phyloP scores from a whole-genome alignment of 2,329 filamentous ascomycete genomes.

The Lecanicillium sp. region DNA sequence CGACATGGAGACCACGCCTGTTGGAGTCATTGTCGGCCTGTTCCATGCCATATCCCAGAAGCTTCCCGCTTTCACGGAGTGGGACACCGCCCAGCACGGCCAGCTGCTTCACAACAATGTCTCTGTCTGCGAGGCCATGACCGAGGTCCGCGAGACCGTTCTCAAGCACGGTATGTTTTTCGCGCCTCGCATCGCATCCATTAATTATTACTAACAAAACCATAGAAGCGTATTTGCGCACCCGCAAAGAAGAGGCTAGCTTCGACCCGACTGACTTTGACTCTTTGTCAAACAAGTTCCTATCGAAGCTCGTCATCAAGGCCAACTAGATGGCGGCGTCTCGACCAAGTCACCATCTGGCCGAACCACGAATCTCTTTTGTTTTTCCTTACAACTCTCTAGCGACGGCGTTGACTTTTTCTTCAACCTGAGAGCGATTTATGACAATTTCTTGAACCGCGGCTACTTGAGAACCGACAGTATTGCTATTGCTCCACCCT shows the following conservation, averaged over 20 bases:
- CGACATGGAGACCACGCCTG: slow-evolving; percentile 94
- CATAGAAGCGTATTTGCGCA: slow-evolving; percentile 78
- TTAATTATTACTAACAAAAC: slow-evolving; percentile 18
- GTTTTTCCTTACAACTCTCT: slow-evolving; percentile 24
- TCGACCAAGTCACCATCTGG: not conserved
- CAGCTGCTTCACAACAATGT: slow-evolving; percentile 85
- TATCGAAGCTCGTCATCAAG: slow-evolving; percentile 92
- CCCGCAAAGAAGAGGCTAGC: slow-evolving; percentile 63
- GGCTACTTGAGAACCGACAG: slow-evolving; percentile 13
- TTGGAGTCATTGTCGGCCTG: slow-evolving; percentile 91
- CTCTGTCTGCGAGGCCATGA: slow-evolving; percentile 92
- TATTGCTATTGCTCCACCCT: slow-evolving; percentile 25
- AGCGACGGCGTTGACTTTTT: slow-evolving; percentile 12
- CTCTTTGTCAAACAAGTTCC: slow-evolving; percentile 92
- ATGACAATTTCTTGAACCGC: slow-evolving; percentile 11
- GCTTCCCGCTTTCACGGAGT: slow-evolving; percentile 84
- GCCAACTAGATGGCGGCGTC: slow-evolving; percentile 57
- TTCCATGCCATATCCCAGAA: slow-evolving; percentile 99
- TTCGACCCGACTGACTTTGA: slow-evolving; percentile 93
- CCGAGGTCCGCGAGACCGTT: slow-evolving; percentile 87
- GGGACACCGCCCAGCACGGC: slow-evolving; percentile 88
- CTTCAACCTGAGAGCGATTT: slow-evolving; percentile 6
- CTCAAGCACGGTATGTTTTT: slow-evolving; percentile 77
- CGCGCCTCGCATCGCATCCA: not conserved
- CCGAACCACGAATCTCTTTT: slow-evolving; percentile 15